Evolutionary conservation across 176 grass and related monocot species (phyloP).

Genomic region (Sorghum bicolor): Sorghum_bicolor_NCBIv3 NC_012876.2:5092001-5092500

Average conservation of each 20-base stretch:
- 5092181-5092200: not conserved
- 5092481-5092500: not conserved
- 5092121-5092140: constrained; percentile 22
- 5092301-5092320: not conserved
- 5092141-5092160: not conserved
- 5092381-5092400: not conserved
- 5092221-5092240: too few relatives aligned
- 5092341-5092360: not conserved
- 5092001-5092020: not conserved
- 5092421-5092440: not conserved
- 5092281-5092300: not conserved
- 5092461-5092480: not conserved
- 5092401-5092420: not conserved
- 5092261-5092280: not conserved
- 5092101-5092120: not conserved
- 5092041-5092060: not conserved
- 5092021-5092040: not conserved
- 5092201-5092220: too few relatives aligned
- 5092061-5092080: not conserved
- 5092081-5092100: constrained; percentile 6
- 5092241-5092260: not conserved
- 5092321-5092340: not conserved
- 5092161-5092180: not conserved
- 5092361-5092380: not conserved
- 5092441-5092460: not conserved